A percentile compares a stretch with the other conserved stretches of the same genome.
Evolutionary conservation across 139 green algal genomes (phyloP).

Genomic region (Eudorina sp.): DNA sequence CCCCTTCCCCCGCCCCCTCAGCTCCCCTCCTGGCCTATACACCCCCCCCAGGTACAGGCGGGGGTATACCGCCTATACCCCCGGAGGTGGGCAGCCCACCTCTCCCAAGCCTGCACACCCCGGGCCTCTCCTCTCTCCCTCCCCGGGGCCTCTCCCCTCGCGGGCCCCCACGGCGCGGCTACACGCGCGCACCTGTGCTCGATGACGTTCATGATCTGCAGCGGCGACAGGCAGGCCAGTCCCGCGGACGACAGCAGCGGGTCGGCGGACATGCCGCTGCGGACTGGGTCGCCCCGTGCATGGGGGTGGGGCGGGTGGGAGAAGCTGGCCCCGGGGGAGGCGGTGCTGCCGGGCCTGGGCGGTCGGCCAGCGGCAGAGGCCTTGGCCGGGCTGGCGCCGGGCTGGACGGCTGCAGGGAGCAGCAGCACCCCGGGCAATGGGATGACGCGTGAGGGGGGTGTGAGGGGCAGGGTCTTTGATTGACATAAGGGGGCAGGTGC

Average conservation of each 20-base stretch:
- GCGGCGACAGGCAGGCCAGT: constrained; percentile 42
- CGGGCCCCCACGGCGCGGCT: too few species aligned
- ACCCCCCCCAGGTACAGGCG: too few species aligned
- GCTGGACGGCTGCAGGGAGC: neutral
- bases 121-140: neutral
- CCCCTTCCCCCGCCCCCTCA: too few species aligned
- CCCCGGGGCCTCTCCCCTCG: neutral
- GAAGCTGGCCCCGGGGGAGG: neutral
- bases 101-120: neutral
- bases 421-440: neutral
- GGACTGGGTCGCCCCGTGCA: constrained; percentile 11
- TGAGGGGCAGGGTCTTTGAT: too few species aligned
- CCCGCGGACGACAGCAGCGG: constrained; percentile 42
- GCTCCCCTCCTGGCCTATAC: too few species aligned
- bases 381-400: neutral
- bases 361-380: neutral
- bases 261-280: constrained; percentile 20
- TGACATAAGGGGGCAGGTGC: too few species aligned
- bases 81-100: too few species aligned
- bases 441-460: too few species aligned
- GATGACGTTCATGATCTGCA: constrained; percentile 60
- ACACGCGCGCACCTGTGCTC: constrained; percentile 38
- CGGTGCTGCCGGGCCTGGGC: neutral
- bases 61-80: too few species aligned
- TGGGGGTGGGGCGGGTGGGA: neutral